Base-by-base conservation (phyloP, 148 eudicot genomes). In the Silene latifolia region DNA sequence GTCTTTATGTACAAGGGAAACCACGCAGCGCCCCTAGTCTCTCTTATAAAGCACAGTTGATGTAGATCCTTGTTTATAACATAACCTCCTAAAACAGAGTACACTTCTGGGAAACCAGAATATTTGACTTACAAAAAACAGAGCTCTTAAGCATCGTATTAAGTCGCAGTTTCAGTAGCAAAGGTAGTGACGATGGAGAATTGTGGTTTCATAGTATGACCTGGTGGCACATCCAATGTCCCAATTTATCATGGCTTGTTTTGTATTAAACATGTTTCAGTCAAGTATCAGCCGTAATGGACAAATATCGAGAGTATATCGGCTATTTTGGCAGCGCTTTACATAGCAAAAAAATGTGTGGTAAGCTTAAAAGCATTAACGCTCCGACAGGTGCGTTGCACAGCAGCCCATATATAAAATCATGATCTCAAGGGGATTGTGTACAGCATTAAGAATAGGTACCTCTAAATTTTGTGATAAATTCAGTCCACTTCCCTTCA, bases 401-500 rank as follows among this genome's bases (percentile, higher is more conserved):
- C 56, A 51, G 56, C 9, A 39, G 44, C 44, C 44, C 44, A 13
- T 12, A 51, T 51, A 51, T 13, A 51, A 51, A 51, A 51, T 51
- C 56, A 51, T 51, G 18, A 67, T 27, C n/a, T 11, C 0, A 46
- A 18, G 46, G 44, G 54, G 71, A 10, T 62, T 63, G 11, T 69
- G 48, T 27, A 12, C 47, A 24, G 20, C 18, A 76, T 29, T 12
- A 74, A 61, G 24, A 77, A 72, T 56, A 35, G 12, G 64, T 88
- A 95, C 99, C 99, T 95, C 99, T 60, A 95, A 72, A 80, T 80
- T 89, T 13, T 89, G 86, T 25, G 98, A 85, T 85, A 95, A 76
- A 75, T 88, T 88, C 87, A 90, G 74, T 71, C 94, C 93, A 77
- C 78, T 81, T 63, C 82, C 78, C 61, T 75, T 88, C 79, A 95